Evolutionary conservation across 1,284 basidiomycete species (phyloP).

Genomic region (Amylostereum chailletii): DNA sequence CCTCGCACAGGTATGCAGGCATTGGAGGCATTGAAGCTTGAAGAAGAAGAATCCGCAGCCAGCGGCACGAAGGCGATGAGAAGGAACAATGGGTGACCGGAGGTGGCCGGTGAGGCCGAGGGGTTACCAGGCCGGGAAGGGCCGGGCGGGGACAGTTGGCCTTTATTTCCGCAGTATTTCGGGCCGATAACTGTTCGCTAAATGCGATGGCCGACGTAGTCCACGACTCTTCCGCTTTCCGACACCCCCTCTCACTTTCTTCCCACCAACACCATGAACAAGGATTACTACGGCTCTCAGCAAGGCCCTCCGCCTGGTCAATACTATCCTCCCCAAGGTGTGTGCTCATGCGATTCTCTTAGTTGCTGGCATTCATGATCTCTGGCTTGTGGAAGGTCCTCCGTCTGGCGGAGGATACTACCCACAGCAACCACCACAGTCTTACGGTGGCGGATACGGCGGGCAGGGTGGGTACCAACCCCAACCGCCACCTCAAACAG

Average conservation of each 20-base stretch:
- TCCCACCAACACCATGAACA: slow-evolving; percentile 29
- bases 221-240: background rate
- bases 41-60: too few relatives aligned
- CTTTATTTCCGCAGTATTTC: too few relatives aligned
- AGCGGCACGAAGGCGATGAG: too few relatives aligned
- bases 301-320: slow-evolving; percentile 28
- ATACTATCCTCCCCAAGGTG: slow-evolving; percentile 66
- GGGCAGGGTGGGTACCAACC: slow-evolving; percentile 45
- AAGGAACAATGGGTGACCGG: too few relatives aligned
- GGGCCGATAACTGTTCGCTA: too few relatives aligned
- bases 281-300: slow-evolving; percentile 62
- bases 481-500: slow-evolving; percentile 62
- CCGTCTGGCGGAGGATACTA: slow-evolving; percentile 64
- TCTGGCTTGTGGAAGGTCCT: slow-evolving; percentile 30
- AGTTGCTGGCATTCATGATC: background rate
- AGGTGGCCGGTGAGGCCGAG: too few relatives aligned
- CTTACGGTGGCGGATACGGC: slow-evolving; percentile 44
- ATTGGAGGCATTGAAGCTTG: too few relatives aligned
- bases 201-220: too few relatives aligned
- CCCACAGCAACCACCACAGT: slow-evolving; percentile 66
- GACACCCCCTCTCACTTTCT: slow-evolving; percentile 7
- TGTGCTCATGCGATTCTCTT: slow-evolving; percentile 11
- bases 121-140: too few relatives aligned
- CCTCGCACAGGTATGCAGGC: too few relatives aligned
- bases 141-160: too few relatives aligned